Evolutionary conservation across 805 yeast species (phyloP).

Genomic region (Geotrichum ghanense): DNA sequence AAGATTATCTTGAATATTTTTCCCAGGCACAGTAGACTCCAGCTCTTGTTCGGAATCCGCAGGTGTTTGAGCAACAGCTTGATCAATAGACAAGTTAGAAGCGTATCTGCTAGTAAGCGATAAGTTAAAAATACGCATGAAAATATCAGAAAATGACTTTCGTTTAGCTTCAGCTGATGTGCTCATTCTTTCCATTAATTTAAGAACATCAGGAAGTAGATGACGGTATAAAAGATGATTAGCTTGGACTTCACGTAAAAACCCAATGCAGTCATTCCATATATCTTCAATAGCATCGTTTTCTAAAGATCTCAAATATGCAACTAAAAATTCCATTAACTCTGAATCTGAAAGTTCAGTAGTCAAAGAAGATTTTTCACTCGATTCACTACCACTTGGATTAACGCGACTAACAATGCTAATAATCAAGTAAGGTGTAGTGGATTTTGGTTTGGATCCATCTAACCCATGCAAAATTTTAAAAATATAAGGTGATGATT

Average conservation of each 20-base stretch:
- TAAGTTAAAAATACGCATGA: conserved; percentile 25
- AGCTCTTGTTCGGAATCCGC: not conserved
- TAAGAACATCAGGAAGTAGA: conserved; percentile 42
- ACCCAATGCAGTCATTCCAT: conserved; percentile 47
- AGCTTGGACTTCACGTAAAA: conserved; percentile 46
- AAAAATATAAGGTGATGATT: conserved; percentile 30
- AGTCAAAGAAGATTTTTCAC: conserved; percentile 35
- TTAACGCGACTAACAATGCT: conserved; percentile 40
- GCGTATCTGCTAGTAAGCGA: conserved; percentile 16
- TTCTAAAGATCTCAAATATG: conserved; percentile 56
- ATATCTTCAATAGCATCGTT: conserved; percentile 72
- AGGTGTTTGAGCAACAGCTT: not conserved
- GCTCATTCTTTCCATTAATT: conserved; percentile 40
- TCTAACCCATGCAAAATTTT: conserved; percentile 70
- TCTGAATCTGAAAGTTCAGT: conserved; percentile 35
- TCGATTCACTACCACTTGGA: conserved; percentile 17
- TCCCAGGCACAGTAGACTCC: not conserved
- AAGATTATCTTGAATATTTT: conserved; percentile 30
- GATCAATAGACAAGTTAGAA: not conserved
- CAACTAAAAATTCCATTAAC: conserved; percentile 42
- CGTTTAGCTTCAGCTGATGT: conserved; percentile 47
- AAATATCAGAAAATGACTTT: conserved; percentile 45
- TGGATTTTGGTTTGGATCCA: conserved; percentile 67
- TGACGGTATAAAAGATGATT: conserved; percentile 37
- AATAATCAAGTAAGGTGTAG: conserved; percentile 56